Conservation (phyloP, 371 early-diverging fungal species). For the Lichtheimia ramosa region DNA sequence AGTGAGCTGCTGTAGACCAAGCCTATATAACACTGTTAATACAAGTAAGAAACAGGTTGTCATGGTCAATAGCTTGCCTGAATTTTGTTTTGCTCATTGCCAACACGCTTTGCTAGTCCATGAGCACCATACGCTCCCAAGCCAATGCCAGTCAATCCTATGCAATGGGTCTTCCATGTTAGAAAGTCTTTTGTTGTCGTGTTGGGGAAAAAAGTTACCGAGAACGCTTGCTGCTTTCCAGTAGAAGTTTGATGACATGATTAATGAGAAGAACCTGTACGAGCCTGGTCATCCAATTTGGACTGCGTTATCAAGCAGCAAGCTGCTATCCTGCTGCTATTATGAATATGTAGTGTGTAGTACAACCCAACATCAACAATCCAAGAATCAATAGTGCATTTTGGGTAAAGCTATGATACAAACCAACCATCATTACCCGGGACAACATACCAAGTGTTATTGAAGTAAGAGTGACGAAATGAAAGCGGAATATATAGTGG, state of each 20-base stretch:
- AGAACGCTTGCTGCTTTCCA: constrained; percentile 54
- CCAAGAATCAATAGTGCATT: too few relatives aligned
- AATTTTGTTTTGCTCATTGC: constrained; percentile 58
- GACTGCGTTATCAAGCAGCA: too few relatives aligned
- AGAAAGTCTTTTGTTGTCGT: too few relatives aligned
- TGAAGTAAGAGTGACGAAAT: too few relatives aligned
- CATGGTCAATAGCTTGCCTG: constrained; percentile 22
- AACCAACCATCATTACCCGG: too few relatives aligned
- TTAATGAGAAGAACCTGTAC: background rate
- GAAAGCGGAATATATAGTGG: too few relatives aligned
- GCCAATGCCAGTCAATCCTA: constrained; percentile 70
- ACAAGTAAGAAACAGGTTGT: background rate
- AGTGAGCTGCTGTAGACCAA: constrained; percentile 68
- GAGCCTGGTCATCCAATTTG: background rate
- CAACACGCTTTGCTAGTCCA: constrained; percentile 65
- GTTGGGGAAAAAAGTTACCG: constrained; percentile 35
- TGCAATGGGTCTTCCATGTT: background rate
- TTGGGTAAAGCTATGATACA: too few relatives aligned
- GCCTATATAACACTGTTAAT: constrained; percentile 28
- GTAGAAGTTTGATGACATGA: constrained; percentile 50
- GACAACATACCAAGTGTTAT: too few relatives aligned
- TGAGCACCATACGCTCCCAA: constrained; percentile 81
- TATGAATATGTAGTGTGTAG: too few relatives aligned
- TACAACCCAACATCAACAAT: too few relatives aligned
- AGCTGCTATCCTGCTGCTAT: too few relatives aligned